Base-by-base conservation (phyloP, 2,329 filamentous ascomycete genomes). In the Cryphonectria radicalis region DNA sequence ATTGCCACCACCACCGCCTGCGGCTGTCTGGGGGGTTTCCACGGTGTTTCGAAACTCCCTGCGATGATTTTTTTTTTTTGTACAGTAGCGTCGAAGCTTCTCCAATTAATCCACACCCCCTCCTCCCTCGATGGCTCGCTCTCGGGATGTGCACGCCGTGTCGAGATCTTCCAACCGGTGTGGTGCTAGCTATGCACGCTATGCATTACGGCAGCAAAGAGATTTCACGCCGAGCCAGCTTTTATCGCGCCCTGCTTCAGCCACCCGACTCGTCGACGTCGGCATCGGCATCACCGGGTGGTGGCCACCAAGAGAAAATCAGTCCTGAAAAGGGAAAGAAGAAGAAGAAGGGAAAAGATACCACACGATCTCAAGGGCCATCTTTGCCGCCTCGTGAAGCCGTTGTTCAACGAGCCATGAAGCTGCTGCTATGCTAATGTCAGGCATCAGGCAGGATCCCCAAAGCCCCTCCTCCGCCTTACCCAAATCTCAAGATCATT, bases 201-300 rank as follows among this genome's bases (percentile, higher is more conserved):
- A 40, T 59, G 55, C 55, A 43, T 25, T 64, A 42, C 60, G 60
- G n/a, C 35, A 37, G 60, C 60, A 25, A 25, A 40, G 37, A 22
- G 19, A 42, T 42, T 60, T 60, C 28, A 25, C 17, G 59, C n/a
- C 57, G 28, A 6, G 28, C n/a, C 59, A 35, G 59, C 57, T 55
- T 62, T 70, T 55, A 64, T 70, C 68, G 68, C 68, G 55, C 55
- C 46, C 46, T 59, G 62, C 66, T 67, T 43, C 55, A 42, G 59
- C 55, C 46, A 62, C 28, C 68, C 53, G 68, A 70, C 69, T 67
- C 25, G 68, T 67, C 57, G 57, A 57, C 22, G 64, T 70, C 64
- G 64, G 43, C 57, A 66, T 70, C 69, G 63, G 69, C 69, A 63
- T 67, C 55, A 67, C 69, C 69, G 64, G 66, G 25, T 17, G 46